Base-by-base conservation (phyloP, 1,284 basidiomycete genomes). In the Ganoderma resinaceum region DNA sequence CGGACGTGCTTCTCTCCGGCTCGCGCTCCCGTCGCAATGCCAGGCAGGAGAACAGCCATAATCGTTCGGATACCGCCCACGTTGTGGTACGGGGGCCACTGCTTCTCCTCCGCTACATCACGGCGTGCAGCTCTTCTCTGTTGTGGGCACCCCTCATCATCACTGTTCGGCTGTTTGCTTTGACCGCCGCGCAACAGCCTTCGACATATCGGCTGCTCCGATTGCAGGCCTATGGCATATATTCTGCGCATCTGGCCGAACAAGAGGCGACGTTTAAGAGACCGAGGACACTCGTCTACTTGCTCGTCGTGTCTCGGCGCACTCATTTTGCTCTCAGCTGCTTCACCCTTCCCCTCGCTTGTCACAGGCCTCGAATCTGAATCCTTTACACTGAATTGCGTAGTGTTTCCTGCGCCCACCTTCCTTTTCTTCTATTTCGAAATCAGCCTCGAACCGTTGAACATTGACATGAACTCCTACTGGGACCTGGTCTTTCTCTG, bases 71-170 rank as follows among this genome's bases (percentile, higher is more conserved):
- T 52, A 52, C n/a, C 23, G 23, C 46, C 46, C 46, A 52, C 46
- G 46, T 26, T 26, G 46, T 52, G 23, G 46, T 52, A 23, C 46
- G 11, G 23, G 46, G 23, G 20, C 46, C 46, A 26, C 46, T 49
- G 46, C 46, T 49, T 49, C 46, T 26, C 46, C 46, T 49, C 46
- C 46, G 46, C 14, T 52, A 26, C 46, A 52, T 52, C 46, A 52
- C 46, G 46, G 46, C 46, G 46, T 52, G 46, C 46, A 52, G 46
- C 46, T 52, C 46, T 52, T 52, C 46, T 52, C 14, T 52, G 46
- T 52, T 52, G 46, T 26, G 46, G 12, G 46, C 23, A 52, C 46
- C 46, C n/a, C 46, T 52, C 46, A 14, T 52, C 46, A 52, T 52
- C 46, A 52, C 8, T 52, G 46, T 52, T 52, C 46, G 46, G 46